phyloP scores from a whole-genome alignment of 2,329 filamentous ascomycete species.

The Botryotinia narcissicola region DNA sequence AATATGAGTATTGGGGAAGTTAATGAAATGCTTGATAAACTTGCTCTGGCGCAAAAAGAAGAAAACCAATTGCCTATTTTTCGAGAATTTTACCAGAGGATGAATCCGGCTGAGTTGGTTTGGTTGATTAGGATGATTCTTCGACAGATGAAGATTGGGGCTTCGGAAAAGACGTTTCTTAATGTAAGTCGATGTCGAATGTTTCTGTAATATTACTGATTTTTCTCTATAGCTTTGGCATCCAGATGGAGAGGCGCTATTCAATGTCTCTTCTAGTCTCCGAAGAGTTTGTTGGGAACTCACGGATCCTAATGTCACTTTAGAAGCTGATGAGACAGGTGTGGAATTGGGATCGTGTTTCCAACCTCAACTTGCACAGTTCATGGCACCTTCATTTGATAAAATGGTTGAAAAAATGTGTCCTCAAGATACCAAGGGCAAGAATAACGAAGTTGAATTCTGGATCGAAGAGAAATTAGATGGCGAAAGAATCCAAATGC shows the following conservation, averaged over 20 bases:
- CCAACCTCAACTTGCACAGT: conserved; percentile 91
- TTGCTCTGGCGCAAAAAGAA: conserved; percentile 75
- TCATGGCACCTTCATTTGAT: conserved; percentile 79
- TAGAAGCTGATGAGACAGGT: conserved; percentile 72
- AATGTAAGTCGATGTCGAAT: conserved; percentile 42
- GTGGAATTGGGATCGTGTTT: conserved; percentile 91
- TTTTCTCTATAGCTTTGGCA: conserved; percentile 67
- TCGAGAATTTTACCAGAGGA: conserved; percentile 77
- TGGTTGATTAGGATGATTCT: conserved; percentile 95
- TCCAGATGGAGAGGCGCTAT: conserved; percentile 71
- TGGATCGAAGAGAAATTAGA: conserved; percentile 99
- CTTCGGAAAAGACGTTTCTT: conserved; percentile 85
- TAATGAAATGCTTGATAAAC: conserved; percentile 76
- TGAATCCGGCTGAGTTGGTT: conserved; percentile 90
- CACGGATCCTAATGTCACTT: conserved; percentile 65
- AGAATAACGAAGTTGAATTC: conserved; percentile 71
- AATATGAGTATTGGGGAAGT: conserved; percentile 86
- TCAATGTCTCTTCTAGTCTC: conserved; percentile 88
- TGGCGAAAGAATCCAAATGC: conserved; percentile 94
- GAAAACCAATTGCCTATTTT: conserved; percentile 81
- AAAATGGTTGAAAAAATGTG: conserved; percentile 71
- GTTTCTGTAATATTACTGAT: neutral
- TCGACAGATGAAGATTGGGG: conserved; percentile 69
- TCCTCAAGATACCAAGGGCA: conserved; percentile 41
- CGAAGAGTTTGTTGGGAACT: conserved; percentile 94